Evolutionary conservation across 1,284 basidiomycete species (phyloP), one percentile per base, ranked within the genome.

Genomic region (Puccinia sorghi): DNA sequence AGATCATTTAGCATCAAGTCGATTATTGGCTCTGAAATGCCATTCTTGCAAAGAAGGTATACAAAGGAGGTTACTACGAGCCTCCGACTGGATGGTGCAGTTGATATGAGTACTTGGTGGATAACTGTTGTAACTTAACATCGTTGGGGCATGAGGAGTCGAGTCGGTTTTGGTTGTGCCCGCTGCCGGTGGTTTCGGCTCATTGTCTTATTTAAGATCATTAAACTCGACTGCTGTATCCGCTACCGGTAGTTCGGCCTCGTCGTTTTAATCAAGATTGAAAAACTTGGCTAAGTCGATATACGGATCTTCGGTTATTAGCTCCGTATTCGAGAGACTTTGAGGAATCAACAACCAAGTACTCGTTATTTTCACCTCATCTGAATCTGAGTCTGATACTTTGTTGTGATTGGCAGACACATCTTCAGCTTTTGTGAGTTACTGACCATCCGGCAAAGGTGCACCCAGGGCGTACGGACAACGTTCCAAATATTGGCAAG

Each of bases 31-130:
- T 57, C 50, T 25, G 77, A 63, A 39, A 70, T 72, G n/a, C 39
- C 48, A n/a, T 72, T 72, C 39, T 79, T 72, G 6, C 77, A 57
- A 37, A 79, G 59, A 6, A 79, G 61, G 52, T 72, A 72, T 27
- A 70, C 57, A n/a, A 79, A 79, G 12, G 77, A 64, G 48, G 77
- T 64, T 13, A 70, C 69, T 25, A 79, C 50, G 27, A 79, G 70
- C 48, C 61, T 72, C 15, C 77, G 43, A 63, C 54, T 79, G 20
- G 77, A 79, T 20, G 77, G 57, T 11, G 67, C 66, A 25, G 70
- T 79, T 43, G 69, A 59, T 43, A 66, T 61, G 48, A 79, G 64
- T 22, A 66, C 77, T 50, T 59, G 41, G 32, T 71, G 52, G 27
- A 78, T 8, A 61, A n/a, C 25, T 41, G 41, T 3, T 71, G 27